Evolutionary conservation across 495 filamentous ascomycete species (phyloP).

Genomic region (Rostrohypoxylon terebratum): DNA sequence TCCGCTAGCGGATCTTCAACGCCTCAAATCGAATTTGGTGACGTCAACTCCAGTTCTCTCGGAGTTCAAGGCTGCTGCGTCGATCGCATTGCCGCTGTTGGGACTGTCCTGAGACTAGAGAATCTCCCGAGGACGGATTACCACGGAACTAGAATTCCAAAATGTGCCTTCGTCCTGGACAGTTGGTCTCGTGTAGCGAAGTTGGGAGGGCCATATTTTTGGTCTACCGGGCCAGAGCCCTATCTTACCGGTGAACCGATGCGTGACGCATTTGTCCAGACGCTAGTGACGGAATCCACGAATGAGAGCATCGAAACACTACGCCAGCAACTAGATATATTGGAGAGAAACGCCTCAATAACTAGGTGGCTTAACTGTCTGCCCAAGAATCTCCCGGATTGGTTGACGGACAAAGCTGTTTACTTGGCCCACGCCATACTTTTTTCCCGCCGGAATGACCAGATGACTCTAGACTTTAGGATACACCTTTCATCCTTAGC

Average conservation of each 20-base stretch:
- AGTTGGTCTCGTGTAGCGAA: slow-evolving; percentile 27
- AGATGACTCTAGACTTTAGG: slow-evolving; percentile 37
- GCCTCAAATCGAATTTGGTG: slow-evolving; percentile 19
- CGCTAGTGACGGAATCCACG: slow-evolving; percentile 25
- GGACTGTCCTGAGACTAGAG: slow-evolving; percentile 30
- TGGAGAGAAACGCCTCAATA: slow-evolving; percentile 34
- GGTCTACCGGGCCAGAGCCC: slow-evolving; percentile 12
- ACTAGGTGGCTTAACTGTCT: slow-evolving; percentile 22
- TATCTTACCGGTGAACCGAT: slow-evolving; percentile 36
- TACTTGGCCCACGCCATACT: slow-evolving; percentile 26
- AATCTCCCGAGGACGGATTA: slow-evolving; percentile 34
- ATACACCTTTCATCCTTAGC: slow-evolving; percentile 38
- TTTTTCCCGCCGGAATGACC: slow-evolving; percentile 29
- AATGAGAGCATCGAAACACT: slow-evolving; percentile 28
- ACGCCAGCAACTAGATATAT: slow-evolving; percentile 30
- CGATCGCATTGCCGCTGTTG: slow-evolving; percentile 36
- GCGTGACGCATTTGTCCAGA: slow-evolving; percentile 38
- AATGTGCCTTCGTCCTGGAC: slow-evolving; percentile 37
- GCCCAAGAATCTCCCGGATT: slow-evolving; percentile 24
- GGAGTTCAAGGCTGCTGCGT: slow-evolving; percentile 26
- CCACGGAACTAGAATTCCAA: slow-evolving; percentile 31
- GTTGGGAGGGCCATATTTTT: neutral
- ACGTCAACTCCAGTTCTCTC: slow-evolving; percentile 10
- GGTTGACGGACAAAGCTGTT: slow-evolving; percentile 27
- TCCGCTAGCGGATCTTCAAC: slow-evolving; percentile 27